phyloP scores from a whole-genome alignment of 345 rosid genomes.

The Rhizophora apiculata region DNA sequence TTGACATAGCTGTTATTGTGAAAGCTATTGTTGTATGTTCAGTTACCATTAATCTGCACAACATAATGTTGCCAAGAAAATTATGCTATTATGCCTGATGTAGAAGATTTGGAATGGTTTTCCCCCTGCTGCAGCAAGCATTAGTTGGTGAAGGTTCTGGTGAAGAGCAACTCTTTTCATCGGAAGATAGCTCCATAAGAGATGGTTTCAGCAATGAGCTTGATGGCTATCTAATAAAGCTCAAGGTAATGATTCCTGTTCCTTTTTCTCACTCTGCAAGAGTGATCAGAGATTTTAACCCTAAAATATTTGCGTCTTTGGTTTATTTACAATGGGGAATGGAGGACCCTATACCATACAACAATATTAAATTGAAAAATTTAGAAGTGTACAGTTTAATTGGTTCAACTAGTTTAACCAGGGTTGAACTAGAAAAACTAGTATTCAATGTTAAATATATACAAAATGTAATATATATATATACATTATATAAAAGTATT shows the following conservation, averaged over 20 bases:
- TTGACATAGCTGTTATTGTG: no score
- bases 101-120: not conserved
- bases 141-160: conserved; percentile 90
- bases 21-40: not conserved
- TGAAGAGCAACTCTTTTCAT: conserved; percentile 86
- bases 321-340: no score
- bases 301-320: not conserved
- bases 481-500: no score
- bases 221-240: conserved; percentile 56
- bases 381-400: no score
- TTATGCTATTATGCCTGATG: not conserved
- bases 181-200: conserved; percentile 42
- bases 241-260: conserved; percentile 53
- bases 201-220: conserved; percentile 59
- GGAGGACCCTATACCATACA: no score
- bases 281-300: not conserved
- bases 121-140: conserved; percentile 58
- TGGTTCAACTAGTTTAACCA: no score
- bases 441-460: no score
- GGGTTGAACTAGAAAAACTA: no score
- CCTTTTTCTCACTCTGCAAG: not conserved
- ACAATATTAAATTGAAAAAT: no score
- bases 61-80: not conserved
- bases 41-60: not conserved
- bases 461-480: no score